Evolutionary conservation across 2,329 filamentous ascomycete species (phyloP).

Genomic region (Penicillium sp.): DNA sequence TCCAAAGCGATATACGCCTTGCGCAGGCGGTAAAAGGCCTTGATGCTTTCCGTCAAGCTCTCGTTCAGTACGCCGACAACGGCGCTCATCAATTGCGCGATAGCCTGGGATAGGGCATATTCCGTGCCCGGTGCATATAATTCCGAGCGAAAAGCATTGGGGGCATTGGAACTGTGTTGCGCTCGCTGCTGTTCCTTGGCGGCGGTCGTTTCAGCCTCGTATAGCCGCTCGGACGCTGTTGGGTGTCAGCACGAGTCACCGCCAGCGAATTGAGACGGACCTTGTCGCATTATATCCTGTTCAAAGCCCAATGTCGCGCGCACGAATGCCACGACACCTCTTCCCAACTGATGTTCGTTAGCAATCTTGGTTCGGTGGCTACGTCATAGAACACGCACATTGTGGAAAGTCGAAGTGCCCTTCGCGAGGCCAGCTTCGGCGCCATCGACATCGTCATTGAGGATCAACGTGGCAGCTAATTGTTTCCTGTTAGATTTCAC

Average conservation of each 20-base stretch:
- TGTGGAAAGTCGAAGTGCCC: constrained; percentile 80
- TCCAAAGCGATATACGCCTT: constrained; percentile 84
- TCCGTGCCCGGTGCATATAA: constrained; percentile 83
- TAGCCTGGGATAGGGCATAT: constrained; percentile 75
- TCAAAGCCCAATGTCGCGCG: constrained; percentile 84
- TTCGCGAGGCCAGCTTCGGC: constrained; percentile 69
- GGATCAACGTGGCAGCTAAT: constrained; percentile 63
- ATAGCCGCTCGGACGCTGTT: constrained; percentile 62
- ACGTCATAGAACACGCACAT: constrained; percentile 42
- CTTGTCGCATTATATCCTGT: constrained; percentile 80
- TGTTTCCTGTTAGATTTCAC: neutral
- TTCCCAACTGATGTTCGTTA: constrained; percentile 56
- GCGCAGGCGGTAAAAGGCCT: constrained; percentile 85
- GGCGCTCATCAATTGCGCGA: constrained; percentile 83
- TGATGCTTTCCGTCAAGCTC: constrained; percentile 83
- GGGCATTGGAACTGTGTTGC: constrained; percentile 55
- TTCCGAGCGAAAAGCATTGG: constrained; percentile 50
- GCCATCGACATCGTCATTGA: constrained; percentile 83
- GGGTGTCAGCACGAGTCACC: constrained; percentile 9
- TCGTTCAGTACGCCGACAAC: constrained; percentile 87
- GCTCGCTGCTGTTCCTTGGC: constrained; percentile 71
- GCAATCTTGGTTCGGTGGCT: neutral
- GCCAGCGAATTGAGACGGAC: constrained; percentile 31
- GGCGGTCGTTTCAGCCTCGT: constrained; percentile 69
- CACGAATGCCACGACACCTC: constrained; percentile 77